phyloP scores from a whole-genome alignment of 129 eudicot genomes.

The Flaveria linearis region DNA sequence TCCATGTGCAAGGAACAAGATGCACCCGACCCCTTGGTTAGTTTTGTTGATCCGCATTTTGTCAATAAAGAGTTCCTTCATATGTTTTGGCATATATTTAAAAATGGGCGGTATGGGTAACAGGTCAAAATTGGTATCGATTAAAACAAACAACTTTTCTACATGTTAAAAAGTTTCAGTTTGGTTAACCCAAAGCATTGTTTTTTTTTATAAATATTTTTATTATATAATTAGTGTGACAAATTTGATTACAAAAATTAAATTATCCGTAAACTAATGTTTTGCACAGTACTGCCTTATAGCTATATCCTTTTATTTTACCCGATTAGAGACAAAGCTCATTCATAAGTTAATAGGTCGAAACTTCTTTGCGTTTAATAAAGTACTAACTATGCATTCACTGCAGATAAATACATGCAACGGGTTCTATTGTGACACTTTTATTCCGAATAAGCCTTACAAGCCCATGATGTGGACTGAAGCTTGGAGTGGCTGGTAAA shows the following conservation, averaged over 20 bases:
- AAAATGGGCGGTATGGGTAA: background rate
- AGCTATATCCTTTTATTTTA: background rate
- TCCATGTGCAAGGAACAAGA: constrained; percentile 89
- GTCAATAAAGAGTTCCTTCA: background rate
- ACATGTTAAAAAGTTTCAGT: background rate
- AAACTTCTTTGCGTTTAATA: background rate
- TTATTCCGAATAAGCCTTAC: constrained; percentile 79
- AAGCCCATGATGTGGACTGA: constrained; percentile 97
- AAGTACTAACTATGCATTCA: constrained; percentile 3
- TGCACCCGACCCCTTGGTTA: constrained; percentile 95
- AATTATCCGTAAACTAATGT: background rate
- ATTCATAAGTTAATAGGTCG: background rate
- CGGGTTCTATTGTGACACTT: constrained; percentile 84
- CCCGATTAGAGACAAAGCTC: background rate
- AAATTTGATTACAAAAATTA: background rate
- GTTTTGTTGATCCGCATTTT: background rate
- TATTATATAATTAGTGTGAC: no score
- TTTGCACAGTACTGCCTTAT: background rate
- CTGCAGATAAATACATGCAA: constrained; percentile 89
- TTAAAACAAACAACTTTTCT: background rate
- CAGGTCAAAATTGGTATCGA: background rate
- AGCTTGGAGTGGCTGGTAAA: constrained; percentile 98
- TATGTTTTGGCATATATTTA: background rate
- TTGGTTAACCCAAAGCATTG: background rate
- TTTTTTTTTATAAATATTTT: background rate